Conservation (phyloP, 371 early-diverging fungal genomes). For the Saksenaea vasiformis region DNA sequence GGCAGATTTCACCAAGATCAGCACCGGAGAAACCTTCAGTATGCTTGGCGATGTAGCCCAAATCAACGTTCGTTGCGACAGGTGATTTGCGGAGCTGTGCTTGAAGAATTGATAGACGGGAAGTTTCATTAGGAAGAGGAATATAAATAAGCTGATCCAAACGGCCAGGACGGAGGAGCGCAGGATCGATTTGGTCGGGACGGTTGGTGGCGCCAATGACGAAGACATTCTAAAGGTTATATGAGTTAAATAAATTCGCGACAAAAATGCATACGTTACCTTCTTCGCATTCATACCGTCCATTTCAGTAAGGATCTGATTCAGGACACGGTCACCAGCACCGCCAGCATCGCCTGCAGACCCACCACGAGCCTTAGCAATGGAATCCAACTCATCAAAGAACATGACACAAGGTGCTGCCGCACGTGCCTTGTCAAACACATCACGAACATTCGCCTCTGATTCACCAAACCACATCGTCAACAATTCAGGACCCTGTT, state of each 20-base stretch:
- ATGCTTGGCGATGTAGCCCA: constrained; percentile 85
- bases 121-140: constrained; percentile 95
- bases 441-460: constrained; percentile 99
- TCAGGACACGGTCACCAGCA: constrained; percentile 98
- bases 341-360: constrained; percentile 91
- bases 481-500: constrained; percentile 97
- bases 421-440: constrained; percentile 99
- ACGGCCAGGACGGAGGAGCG: constrained; percentile 98
- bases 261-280: constrained; percentile 82
- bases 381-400: constrained; percentile 99
- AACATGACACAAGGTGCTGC: constrained; percentile 99
- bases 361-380: constrained; percentile 96
- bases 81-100: constrained; percentile 98
- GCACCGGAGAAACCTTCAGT: constrained; percentile 99
- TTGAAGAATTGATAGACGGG: constrained; percentile 89
- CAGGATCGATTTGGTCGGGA: constrained; percentile 97
- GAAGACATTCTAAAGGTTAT: constrained; percentile 83
- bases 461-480: constrained; percentile 99
- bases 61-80: constrained; percentile 84
- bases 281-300: constrained; percentile 99
- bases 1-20: constrained; percentile 99
- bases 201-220: constrained; percentile 99
- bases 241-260: constrained; percentile 87
- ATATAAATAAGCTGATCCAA: constrained; percentile 99
- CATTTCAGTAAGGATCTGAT: constrained; percentile 99